phyloP scores from a whole-genome alignment of 2,329 filamentous ascomycete species.

The Apiospora marii region DNA sequence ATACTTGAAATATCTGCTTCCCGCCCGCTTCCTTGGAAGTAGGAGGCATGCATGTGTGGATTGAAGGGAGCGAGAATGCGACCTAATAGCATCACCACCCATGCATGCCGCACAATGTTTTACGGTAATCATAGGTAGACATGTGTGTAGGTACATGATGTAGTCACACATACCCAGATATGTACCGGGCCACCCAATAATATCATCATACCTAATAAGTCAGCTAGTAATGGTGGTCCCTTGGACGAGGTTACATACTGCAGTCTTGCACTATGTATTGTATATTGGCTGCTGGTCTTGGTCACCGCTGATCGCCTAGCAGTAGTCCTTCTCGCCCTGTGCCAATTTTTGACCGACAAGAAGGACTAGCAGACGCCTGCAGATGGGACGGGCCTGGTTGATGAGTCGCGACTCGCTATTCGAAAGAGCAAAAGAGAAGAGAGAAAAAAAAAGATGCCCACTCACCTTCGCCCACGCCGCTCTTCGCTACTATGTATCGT shows the following conservation, averaged over 20 bases:
- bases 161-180: constrained; percentile 14
- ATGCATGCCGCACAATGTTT: constrained; percentile 17
- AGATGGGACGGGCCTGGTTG: constrained; percentile 9
- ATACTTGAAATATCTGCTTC: background rate
- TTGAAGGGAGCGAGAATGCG: constrained; percentile 20
- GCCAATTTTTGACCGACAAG: constrained; percentile 15
- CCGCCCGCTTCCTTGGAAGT: background rate
- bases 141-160: constrained; percentile 5
- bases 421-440: background rate
- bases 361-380: constrained; percentile 15
- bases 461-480: constrained; percentile 15
- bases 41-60: background rate
- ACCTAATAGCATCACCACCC: constrained; percentile 19
- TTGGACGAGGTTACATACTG: constrained; percentile 14
- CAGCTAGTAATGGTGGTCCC: constrained; percentile 17
- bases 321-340: background rate
- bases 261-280: constrained; percentile 20
- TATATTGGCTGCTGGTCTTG: constrained; percentile 21
- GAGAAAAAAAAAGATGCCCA: background rate
- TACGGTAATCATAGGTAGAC: constrained; percentile 14
- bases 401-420: constrained; percentile 12
- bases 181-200: constrained; percentile 17
- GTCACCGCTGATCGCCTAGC: constrained; percentile 15
- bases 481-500: constrained; percentile 2
- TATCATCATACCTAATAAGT: constrained; percentile 11